A percentile compares a stretch with the other conserved stretches of the same genome.
These are phyloP conservation scores for Emiliania huxleyi DNA, from an alignment of 78 protist species.

Conservation along the genomic window DNA sequence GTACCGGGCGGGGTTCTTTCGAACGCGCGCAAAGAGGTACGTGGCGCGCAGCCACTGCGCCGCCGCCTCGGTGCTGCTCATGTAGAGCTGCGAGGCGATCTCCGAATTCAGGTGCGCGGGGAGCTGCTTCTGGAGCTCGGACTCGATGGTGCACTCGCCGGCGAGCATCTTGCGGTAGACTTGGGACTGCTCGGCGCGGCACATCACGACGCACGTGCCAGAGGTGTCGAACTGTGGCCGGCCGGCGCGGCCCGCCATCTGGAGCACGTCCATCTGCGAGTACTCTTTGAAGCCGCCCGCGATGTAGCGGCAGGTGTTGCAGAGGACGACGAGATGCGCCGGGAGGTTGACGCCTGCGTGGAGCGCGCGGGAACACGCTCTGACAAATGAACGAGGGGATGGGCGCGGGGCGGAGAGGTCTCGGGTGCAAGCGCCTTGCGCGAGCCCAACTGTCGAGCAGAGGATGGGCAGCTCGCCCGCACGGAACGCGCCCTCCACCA, in stretches of 20 bases:
- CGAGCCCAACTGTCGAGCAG: constrained; percentile 95
- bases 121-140: not conserved
- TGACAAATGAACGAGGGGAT: too few species aligned
- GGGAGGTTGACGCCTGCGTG: constrained; percentile 98
- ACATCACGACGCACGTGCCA: constrained; percentile 83
- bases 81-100: not conserved
- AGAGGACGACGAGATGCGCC: constrained; percentile 94
- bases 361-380: too few species aligned
- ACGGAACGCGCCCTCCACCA: constrained; percentile 80
- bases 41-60: not conserved
- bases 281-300: constrained; percentile 76
- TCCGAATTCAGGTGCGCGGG: not conserved
- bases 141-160: not conserved
- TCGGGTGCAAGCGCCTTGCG: constrained; percentile 92
- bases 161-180: not conserved
- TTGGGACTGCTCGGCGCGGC: too few species aligned
- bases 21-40: not conserved
- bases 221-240: constrained; percentile 89
- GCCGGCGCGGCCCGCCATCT: constrained; percentile 99
- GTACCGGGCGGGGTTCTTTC: not conserved
- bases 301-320: constrained; percentile 1
- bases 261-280: constrained; percentile 94
- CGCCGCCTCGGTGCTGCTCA: not conserved
- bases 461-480: constrained; percentile 76
- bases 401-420: too few species aligned